Base-by-base conservation (phyloP, 768 basidiomycete genomes). In the Pisolithus marmoratus region DNA sequence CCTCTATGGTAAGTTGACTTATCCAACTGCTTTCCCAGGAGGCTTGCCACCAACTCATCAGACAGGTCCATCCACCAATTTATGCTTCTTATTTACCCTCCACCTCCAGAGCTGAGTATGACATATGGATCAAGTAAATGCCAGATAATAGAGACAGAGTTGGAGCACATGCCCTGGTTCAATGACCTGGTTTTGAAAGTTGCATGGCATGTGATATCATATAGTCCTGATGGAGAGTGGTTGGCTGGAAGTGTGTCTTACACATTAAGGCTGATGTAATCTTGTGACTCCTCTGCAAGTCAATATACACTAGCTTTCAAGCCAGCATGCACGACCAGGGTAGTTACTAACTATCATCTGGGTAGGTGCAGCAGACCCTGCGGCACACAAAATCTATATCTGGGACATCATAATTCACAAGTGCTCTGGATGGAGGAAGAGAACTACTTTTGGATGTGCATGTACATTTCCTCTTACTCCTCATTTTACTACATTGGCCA, bases 141-240 rank as follows among this genome's bases (percentile, higher is more conserved):
- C n/a, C 14, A 47, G 5, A 53, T 63, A 54, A 48, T 69, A 8
- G 88, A 90, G 59, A 74, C 79, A 40, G 89, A 90, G 57, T 72
- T 90, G 15, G 89, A 91, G 54, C 83, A 89, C 2, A 84, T 81
- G 1, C 84, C 88, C 63, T 74, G 82, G 42, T 90, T 91, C 64
- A 83, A 80, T 59, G 89, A 99, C 62, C 85, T 91, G 0, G 93
- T 99, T 59, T 94, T 88, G 61, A 83, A 84, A 53, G 90, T 87
- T 5, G 90, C 91, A 0, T 99, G 96, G 96, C 87, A 94, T 65
- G 83, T 85, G 0, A 85, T 94, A 77, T 84, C 85, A 1, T 96
- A 91, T 63, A 94, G 90, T 55, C 89, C 90, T 0, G 93, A 97
- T 58, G 93, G 92, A 15, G 95, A 98, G 61, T 97, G 93, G 83